Evolutionary conservation across 148 eudicot species (phyloP).

Genomic region (Persicaria tinctoria): DNA sequence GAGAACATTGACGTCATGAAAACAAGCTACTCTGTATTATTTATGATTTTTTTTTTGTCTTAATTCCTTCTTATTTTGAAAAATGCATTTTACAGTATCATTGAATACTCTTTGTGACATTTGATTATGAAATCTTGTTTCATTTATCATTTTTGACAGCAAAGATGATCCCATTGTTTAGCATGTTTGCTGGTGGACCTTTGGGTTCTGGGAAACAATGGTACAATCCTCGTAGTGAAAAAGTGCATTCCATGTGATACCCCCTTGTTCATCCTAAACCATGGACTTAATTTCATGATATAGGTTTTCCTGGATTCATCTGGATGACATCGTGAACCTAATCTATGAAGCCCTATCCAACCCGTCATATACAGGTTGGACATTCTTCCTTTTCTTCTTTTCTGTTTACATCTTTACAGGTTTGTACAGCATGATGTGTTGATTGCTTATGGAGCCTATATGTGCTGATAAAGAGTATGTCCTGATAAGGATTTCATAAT

Average conservation of each 20-base stretch:
- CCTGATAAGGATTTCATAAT: too few relatives aligned
- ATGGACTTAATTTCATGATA: slow-evolving; percentile 7
- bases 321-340: slow-evolving; percentile 87
- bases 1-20: background rate
- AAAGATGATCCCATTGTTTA: slow-evolving; percentile 95
- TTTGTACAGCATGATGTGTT: too few relatives aligned
- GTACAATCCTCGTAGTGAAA: slow-evolving; percentile 26
- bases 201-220: slow-evolving; percentile 96
- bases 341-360: slow-evolving; percentile 80
- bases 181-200: slow-evolving; percentile 99
- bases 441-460: too few relatives aligned
- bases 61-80: background rate
- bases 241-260: background rate
- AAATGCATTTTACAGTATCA: background rate
- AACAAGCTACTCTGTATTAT: background rate
- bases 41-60: background rate
- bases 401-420: too few relatives aligned
- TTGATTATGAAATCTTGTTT: background rate
- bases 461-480: too few relatives aligned
- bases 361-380: slow-evolving; percentile 72
- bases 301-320: slow-evolving; percentile 99
- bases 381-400: background rate
- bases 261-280: background rate
- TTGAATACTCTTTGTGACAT: background rate
- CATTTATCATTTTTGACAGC: slow-evolving; percentile 37